Conservation (phyloP, 2,329 filamentous ascomycete genomes). For the Colletotrichum sp. region DNA sequence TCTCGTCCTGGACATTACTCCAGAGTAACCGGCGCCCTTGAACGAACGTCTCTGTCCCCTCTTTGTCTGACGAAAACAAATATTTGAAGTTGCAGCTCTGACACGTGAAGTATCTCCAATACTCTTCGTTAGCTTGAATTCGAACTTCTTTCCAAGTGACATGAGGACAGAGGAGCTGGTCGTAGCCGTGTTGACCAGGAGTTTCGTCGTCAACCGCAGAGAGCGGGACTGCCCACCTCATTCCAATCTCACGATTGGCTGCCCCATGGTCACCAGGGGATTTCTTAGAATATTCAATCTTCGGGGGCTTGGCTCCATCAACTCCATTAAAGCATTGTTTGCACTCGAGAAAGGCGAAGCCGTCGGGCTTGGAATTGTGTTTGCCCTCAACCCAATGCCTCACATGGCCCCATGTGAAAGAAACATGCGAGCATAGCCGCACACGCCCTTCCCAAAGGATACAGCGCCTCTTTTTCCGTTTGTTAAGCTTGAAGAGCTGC, state of each 20-base stretch:
- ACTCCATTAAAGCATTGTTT: accelerated
- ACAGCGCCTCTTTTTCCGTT: accelerated
- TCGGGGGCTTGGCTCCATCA: accelerated
- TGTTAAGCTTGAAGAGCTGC: not conserved
- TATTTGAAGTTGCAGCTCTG: accelerated
- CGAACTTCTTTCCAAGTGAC: not conserved
- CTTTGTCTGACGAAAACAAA: not conserved
- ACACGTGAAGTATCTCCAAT: accelerated
- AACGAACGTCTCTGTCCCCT: not conserved
- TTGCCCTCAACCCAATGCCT: not conserved
- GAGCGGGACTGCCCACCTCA: not conserved
- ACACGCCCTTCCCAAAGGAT: not conserved
- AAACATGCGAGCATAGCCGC: not conserved
- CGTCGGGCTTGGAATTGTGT: not conserved
- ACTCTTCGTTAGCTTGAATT: accelerated
- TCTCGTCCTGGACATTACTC: not conserved
- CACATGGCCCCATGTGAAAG: not conserved
- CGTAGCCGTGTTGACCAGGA: accelerated
- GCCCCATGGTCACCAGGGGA: no score
- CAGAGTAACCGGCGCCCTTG: not conserved
- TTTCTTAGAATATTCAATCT: not conserved
- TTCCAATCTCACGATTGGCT: no score
- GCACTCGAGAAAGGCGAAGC: not conserved
- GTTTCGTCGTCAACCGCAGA: accelerated
- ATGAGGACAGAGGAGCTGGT: not conserved